Conservation (phyloP, 176 grass and related monocot species). For the Oryza coarctata region DNA sequence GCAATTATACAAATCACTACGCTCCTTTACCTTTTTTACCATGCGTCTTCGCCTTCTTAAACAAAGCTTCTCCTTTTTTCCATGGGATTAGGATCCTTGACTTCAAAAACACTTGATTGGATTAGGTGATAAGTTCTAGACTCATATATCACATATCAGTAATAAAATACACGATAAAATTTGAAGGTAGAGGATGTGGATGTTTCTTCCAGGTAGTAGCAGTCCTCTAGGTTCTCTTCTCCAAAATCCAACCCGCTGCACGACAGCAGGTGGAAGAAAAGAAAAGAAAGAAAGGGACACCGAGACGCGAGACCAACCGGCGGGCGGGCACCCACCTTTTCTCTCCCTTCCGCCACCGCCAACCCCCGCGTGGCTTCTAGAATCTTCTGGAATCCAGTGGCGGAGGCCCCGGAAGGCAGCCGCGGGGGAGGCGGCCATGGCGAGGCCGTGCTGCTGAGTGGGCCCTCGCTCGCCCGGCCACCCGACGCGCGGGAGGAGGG, state of each 20-base stretch:
- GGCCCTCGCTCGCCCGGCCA: background rate
- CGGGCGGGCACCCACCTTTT: background rate
- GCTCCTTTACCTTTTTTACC: too few relatives aligned
- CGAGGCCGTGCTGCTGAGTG: conserved; percentile 17
- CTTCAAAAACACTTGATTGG: too few relatives aligned
- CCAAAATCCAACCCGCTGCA: background rate
- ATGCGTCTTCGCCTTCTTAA: too few relatives aligned
- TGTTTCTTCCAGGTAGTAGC: too few relatives aligned
- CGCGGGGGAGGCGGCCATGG: background rate
- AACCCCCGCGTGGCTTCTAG: conserved; percentile 8
- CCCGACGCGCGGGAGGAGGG: background rate
- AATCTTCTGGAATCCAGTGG: conserved; percentile 32
- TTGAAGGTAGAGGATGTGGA: too few relatives aligned
- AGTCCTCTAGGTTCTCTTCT: conserved; percentile 2
- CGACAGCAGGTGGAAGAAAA: background rate
- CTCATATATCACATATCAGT: too few relatives aligned
- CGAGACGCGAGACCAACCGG: conserved; percentile 33
- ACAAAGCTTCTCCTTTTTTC: too few relatives aligned
- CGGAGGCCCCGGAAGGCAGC: background rate
- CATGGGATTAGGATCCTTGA: too few relatives aligned
- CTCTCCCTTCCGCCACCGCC: background rate
- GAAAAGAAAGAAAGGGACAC: background rate
- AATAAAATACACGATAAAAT: too few relatives aligned
- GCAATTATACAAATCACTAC: too few relatives aligned
- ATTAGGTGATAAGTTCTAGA: too few relatives aligned